Conservation (phyloP, 1,139 yeast genomes). For the Scheffersomyces segobiensis region DNA sequence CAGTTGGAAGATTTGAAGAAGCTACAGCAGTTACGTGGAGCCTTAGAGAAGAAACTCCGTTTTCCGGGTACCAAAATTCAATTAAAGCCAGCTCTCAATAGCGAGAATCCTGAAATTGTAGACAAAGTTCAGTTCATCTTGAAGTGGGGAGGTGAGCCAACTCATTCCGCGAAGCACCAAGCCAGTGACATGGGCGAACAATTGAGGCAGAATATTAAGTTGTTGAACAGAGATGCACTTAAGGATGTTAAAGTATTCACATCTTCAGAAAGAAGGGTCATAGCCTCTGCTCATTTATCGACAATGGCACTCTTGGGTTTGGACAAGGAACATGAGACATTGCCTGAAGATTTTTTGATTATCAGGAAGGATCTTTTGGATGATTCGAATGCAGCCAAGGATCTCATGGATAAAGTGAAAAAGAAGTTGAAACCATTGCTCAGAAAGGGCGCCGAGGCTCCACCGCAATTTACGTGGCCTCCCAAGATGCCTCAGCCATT, state of each 20-base stretch:
- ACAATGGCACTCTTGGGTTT: conserved; percentile 79
- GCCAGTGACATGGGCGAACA: conserved; percentile 96
- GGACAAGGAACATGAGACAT: conserved; percentile 48
- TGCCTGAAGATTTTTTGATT: conserved; percentile 77
- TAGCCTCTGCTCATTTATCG: conserved; percentile 88
- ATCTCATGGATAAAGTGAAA: conserved; percentile 95
- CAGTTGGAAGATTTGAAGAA: conserved; percentile 79
- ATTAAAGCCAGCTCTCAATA: conserved; percentile 79
- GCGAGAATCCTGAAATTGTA: conserved; percentile 61
- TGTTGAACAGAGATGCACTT: conserved; percentile 81
- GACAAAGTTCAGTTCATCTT: conserved; percentile 94
- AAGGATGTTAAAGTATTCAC: conserved; percentile 86
- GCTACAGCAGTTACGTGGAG: conserved; percentile 71
- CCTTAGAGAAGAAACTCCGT: conserved; percentile 83
- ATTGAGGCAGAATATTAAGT: conserved; percentile 84
- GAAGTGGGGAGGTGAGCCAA: conserved; percentile 99
- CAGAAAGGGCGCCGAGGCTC: conserved; percentile 95
- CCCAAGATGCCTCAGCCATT: conserved; percentile 98
- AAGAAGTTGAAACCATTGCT: conserved; percentile 92
- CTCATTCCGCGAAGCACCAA: conserved; percentile 95
- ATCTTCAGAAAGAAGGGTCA: conserved; percentile 91
- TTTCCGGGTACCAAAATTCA: conserved; percentile 98
- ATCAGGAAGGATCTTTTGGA: conserved; percentile 90
- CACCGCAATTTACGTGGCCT: conserved; percentile 99
- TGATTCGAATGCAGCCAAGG: conserved; percentile 98